Conservation (phyloP, 768 basidiomycete genomes). For the Mycena chlorophos region DNA sequence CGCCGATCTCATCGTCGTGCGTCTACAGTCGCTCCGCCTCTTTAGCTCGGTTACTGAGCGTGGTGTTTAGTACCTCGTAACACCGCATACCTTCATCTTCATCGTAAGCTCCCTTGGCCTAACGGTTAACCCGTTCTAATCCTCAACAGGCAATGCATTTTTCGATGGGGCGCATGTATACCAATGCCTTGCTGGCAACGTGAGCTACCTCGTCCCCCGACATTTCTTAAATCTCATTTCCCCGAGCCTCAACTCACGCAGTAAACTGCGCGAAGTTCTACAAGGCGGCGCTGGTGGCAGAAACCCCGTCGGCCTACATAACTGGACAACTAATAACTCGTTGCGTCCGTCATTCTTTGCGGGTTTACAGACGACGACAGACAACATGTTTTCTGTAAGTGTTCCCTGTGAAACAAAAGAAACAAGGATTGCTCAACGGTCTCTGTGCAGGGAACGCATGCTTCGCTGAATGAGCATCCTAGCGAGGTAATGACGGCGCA, state of each 20-base stretch:
- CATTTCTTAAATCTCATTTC: background rate
- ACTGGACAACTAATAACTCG: background rate
- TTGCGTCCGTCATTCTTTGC: background rate
- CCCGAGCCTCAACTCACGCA: slow-evolving; percentile 9
- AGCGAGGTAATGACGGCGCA: no score
- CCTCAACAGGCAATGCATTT: slow-evolving; percentile 17
- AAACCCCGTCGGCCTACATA: no score
- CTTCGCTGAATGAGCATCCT: no score
- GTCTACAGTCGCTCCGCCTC: background rate
- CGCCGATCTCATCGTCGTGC: slow-evolving; percentile 10
- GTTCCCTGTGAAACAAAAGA: no score
- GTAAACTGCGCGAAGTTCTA: slow-evolving; percentile 4
- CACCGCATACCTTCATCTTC: slow-evolving; percentile 6
- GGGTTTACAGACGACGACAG: background rate
- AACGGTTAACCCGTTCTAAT: background rate
- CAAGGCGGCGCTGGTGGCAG: background rate
- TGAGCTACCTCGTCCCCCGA: background rate
- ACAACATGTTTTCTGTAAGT: no score
- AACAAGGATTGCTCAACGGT: no score
- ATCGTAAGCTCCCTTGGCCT: background rate
- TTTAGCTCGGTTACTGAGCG: background rate
- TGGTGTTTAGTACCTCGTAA: slow-evolving; percentile 2
- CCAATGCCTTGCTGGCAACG: slow-evolving; percentile 23
- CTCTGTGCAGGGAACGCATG: no score
- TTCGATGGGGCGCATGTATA: slow-evolving; percentile 23